Evolutionary conservation across 805 yeast genomes (phyloP), one percentile per base, ranked within the genome.

Genomic region (Suhomyces pyralidae): DNA sequence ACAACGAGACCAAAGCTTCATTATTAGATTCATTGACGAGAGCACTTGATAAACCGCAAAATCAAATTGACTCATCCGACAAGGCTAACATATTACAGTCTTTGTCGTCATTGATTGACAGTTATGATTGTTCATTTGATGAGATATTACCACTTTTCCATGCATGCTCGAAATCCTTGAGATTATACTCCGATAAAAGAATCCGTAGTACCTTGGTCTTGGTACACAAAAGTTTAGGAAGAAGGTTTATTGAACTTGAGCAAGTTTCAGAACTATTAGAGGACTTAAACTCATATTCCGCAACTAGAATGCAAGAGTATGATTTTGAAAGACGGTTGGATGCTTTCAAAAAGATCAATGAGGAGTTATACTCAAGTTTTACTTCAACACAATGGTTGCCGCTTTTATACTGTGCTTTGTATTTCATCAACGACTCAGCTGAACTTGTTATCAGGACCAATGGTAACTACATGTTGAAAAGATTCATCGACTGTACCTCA

Each of bases 401-500:
- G 2, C 61, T 94, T 3, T 52, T 94, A 19, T 80, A 86, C 64
- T 81, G 84, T 50, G 76, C 84, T 52, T 74, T 94, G 40, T 90
- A 72, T 62, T 88, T 81, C 64, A 80, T 94, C 52, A 83, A 83
- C 52, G 96, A 90, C 61, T 84, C 83, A 36, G 85, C 83, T 12
- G 99, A 93, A 67, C 74, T 87, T 47, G 85, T 96, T 0, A 72
- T 93, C 53, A 80, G 97, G 67, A 80, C 88, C 0, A 89, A 88
- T 62, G 89, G 97, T 2, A 69, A 88, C 0, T 84, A 80, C 57
- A 70, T 83, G 0, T 65, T 93, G 52, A 78, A 77, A 51, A 74
- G 86, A 47, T 90, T 85, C 63, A 69, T 88, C 45, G 97, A 90
- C 58, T 74, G 81, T 43, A 65, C 73, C 19, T 69, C 81, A 3